A percentile compares a stretch with the other conserved stretches of the same genome.
These are phyloP conservation scores for Picochlorum sp. DNA, from an alignment of 139 green algal species.

Conservation along the genomic window DNA sequence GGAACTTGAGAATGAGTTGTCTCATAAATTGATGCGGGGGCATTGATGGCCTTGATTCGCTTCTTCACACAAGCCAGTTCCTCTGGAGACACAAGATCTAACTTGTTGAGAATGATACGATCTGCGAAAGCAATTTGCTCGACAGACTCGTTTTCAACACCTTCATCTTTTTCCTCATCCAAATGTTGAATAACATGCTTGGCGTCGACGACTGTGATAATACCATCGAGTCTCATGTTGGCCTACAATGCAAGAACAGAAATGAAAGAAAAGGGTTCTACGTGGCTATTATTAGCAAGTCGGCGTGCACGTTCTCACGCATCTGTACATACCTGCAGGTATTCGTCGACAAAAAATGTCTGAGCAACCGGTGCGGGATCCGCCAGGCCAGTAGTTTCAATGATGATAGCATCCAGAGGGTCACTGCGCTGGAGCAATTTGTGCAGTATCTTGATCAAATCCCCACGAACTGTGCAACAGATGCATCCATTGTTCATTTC, in stretches of 20 bases:
- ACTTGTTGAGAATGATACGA: conserved; percentile 84
- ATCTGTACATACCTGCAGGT: conserved; percentile 4
- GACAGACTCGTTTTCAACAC: conserved; percentile 62
- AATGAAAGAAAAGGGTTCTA: background rate
- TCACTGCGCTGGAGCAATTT: conserved; percentile 67
- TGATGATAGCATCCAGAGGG: conserved; percentile 77
- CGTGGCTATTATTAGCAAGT: too few species aligned
- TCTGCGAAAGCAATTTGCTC: conserved; percentile 82
- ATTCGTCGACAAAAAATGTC: conserved; percentile 84
- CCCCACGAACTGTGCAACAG: conserved; percentile 55
- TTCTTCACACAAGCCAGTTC: conserved; percentile 28
- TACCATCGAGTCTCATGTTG: conserved; percentile 34
- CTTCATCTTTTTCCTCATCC: conserved; percentile 73
- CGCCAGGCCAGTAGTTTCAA: conserved; percentile 81
- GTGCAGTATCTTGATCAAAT: conserved; percentile 72
- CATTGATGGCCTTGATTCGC: conserved; percentile 40
- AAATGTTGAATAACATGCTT: conserved; percentile 75
- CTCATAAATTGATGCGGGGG: conserved; percentile 39
- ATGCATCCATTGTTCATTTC: conserved; percentile 63
- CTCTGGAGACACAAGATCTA: conserved; percentile 40
- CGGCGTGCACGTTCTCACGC: background rate
- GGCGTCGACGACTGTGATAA: conserved; percentile 76
- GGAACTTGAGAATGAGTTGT: conserved; percentile 36
- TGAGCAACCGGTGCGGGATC: conserved; percentile 80
- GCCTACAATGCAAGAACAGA: conserved; percentile 17